A percentile compares a stretch with the other conserved stretches of the same genome.
Conservation (phyloP, 352 stramenopile genomes). For the Globisporangium ultimum region DNA sequence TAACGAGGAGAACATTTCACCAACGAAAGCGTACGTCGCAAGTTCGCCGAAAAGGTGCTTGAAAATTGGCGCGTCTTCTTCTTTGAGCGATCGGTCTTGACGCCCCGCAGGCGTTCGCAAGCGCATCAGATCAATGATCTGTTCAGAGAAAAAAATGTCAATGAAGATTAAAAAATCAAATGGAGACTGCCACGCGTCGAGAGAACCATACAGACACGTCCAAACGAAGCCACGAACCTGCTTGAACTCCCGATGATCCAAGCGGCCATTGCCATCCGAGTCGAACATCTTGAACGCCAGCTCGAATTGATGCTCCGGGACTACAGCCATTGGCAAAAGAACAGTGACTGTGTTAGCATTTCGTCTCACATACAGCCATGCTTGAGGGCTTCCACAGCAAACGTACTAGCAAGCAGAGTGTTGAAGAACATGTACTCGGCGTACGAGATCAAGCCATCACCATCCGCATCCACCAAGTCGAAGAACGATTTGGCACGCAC, state of each 20-base stretch:
- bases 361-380: too few species aligned
- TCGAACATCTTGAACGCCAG: conserved; percentile 91
- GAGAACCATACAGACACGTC: background rate
- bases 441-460: conserved; percentile 86
- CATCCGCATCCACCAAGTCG: conserved; percentile 81
- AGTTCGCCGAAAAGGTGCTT: conserved; percentile 85
- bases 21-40: conserved; percentile 29
- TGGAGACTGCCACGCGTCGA: background rate
- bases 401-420: conserved; percentile 79
- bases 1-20: background rate
- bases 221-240: conserved; percentile 28
- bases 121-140: conserved; percentile 87
- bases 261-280: conserved; percentile 66
- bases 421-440: conserved; percentile 90
- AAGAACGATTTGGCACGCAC: conserved; percentile 72
- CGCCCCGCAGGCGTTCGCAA: conserved; percentile 70
- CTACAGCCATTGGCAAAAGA: conserved; percentile 20
- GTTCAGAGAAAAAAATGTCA: background rate
- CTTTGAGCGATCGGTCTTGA: conserved; percentile 74
- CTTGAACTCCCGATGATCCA: conserved; percentile 86
- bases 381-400: background rate
- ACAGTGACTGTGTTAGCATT: too few species aligned
- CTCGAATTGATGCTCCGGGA: conserved; percentile 83
- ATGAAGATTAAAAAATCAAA: background rate
- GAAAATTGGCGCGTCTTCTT: conserved; percentile 78